Conservation (phyloP, 192 early-diverging fungal genomes). For the Cladochytrium replicatum region DNA sequence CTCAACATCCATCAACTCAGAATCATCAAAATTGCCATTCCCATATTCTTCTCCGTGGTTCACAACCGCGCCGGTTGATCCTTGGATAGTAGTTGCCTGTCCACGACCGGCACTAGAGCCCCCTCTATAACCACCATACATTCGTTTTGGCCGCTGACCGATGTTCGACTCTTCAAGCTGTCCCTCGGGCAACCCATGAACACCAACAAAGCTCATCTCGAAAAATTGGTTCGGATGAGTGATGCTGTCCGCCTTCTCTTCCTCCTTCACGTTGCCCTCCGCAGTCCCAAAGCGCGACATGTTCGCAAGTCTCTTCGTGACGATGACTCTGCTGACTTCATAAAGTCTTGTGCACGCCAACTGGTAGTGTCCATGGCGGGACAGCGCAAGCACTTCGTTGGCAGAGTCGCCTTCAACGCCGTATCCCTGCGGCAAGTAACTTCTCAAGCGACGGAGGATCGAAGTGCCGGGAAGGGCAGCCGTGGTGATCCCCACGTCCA, state of each 20-base stretch:
- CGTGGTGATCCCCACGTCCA: constrained; percentile 77
- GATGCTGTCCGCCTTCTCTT: constrained; percentile 51
- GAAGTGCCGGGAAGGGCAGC: constrained; percentile 90
- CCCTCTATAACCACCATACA: no score
- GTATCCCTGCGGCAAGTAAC: constrained; percentile 48
- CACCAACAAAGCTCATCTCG: constrained; percentile 54
- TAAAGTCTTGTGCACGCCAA: constrained; percentile 87
- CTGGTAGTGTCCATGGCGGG: constrained; percentile 73
- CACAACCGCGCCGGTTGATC: no score
- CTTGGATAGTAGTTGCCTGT: no score
- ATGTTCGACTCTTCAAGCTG: no score
- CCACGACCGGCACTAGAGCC: no score
- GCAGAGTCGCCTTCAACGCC: constrained; percentile 48
- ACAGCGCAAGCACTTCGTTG: constrained; percentile 55
- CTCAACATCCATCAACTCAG: no score
- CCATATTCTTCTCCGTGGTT: no score
- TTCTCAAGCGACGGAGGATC: constrained; percentile 52
- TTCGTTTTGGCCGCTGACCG: no score
- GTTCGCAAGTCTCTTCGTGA: neutral
- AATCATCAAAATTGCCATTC: no score
- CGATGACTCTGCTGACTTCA: constrained; percentile 50
- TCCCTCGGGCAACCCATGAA: no score
- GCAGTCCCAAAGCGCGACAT: constrained; percentile 4
- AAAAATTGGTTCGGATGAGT: constrained; percentile 93
- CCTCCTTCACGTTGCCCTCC: constrained; percentile 22